Base-by-base conservation (phyloP, 495 filamentous ascomycete genomes). In the Lasiosphaeria ovina region DNA sequence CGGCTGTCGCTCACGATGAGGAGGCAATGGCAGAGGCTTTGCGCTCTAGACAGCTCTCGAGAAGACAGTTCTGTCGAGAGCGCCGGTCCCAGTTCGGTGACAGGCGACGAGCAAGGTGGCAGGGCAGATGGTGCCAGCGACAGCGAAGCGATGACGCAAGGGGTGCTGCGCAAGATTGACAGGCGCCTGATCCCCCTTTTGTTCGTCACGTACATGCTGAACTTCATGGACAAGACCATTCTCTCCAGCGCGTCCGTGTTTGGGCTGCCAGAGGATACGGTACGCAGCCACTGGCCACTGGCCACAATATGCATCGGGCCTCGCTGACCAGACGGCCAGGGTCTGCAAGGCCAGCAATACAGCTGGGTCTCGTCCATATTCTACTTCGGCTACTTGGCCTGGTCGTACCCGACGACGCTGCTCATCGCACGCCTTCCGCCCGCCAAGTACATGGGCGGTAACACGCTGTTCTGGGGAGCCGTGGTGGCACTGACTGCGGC, bases 401-500 rank as follows among this genome's bases (percentile, higher is more conserved):
- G 72, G 54, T 68, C 73, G 55, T 51, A 74, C 31, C 73, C 73
- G 44, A 75, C 73, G 52, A 61, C 62, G 35, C 67, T 67, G 35
- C 64, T 72, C 16, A 72, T 86, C 24, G 82, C 85, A 45, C 73
- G 70, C 12, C 75, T 83, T 9, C 80, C 83, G n/a, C 73, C 78
- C 6, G 78, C 78, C n/a, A 85, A 83, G 64, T 83, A 80, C 64
- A 73, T 85, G 12, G 81, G 77, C 2, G 55, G 65, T 47, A 85
- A 86, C 58, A 76, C 85, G 34, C 61, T 78, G 8, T 72, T 81
- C 59, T 86, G 83, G 83, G 91, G 90, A 0, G 79, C 89, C 12
- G 81, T 81, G 49, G 92, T 92, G 79, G 86, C 85, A 5, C 79
- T 77, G 32, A 93, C 92, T 77, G 91, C 90, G 0, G 76, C 91